These are phyloP conservation scores for Geosmithia putterillii DNA, from an alignment of 2,329 filamentous ascomycete genomes.

Conservation along the genomic window DNA sequence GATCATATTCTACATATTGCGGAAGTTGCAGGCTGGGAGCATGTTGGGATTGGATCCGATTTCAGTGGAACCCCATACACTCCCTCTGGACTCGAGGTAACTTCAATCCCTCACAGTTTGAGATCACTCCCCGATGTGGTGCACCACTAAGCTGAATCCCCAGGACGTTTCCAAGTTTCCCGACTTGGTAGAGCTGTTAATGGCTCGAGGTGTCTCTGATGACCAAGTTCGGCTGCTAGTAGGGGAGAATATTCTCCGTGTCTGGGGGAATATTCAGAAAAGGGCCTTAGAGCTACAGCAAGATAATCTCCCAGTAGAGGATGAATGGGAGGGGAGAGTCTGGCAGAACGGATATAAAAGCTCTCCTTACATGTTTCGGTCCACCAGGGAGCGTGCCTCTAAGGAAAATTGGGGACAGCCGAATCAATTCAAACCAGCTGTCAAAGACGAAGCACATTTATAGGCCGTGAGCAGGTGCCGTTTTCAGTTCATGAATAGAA, in stretches of 20 bases:
- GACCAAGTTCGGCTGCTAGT: slow-evolving; percentile 54
- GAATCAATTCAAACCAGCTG: slow-evolving; percentile 4
- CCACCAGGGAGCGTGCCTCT: slow-evolving; percentile 8
- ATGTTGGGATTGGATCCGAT: slow-evolving; percentile 16
- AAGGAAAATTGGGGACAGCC: slow-evolving; percentile 11
- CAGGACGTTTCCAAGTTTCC: slow-evolving; percentile 21
- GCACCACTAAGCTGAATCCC: neutral
- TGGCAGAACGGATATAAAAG: slow-evolving; percentile 13
- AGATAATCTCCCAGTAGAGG: slow-evolving; percentile 23
- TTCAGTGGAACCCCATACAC: slow-evolving; percentile 10
- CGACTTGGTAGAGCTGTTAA: slow-evolving; percentile 14
- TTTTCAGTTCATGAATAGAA: no score
- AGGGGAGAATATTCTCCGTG: slow-evolving; percentile 70
- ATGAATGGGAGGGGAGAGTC: slow-evolving; percentile 13
- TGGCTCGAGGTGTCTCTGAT: slow-evolving; percentile 16
- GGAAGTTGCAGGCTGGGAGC: slow-evolving; percentile 12
- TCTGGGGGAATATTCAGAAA: slow-evolving; percentile 68
- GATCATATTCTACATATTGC: slow-evolving; percentile 11
- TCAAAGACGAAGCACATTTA: slow-evolving; percentile 2
- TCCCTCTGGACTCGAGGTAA: slow-evolving; percentile 6
- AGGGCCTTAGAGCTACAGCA: slow-evolving; percentile 56
- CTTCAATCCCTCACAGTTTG: neutral
- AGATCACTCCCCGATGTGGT: no score
- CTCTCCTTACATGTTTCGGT: slow-evolving; percentile 13
- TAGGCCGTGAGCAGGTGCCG: no score